A percentile compares a stretch with the other conserved stretches of the same genome.
Evolutionary conservation across 1,284 basidiomycete genomes (phyloP).

Genomic region (Somion occarium): DNA sequence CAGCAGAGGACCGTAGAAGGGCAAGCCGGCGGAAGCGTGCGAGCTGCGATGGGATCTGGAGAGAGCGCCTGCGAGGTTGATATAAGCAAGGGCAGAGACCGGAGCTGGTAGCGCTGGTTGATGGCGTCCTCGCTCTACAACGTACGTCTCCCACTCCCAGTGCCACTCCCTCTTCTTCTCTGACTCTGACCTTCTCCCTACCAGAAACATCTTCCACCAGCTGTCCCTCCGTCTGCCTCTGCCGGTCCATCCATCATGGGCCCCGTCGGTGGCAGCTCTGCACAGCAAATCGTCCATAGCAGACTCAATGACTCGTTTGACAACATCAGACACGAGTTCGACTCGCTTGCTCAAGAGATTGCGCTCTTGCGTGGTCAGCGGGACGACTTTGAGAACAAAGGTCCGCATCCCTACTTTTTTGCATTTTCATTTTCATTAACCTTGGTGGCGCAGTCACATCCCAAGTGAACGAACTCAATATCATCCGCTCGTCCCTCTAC

Average conservation of each 20-base stretch:
- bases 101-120: background rate
- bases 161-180: constrained; percentile 4
- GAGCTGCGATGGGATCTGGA: constrained; percentile 12
- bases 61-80: constrained; percentile 1
- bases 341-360: constrained; percentile 70
- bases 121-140: constrained; percentile 32
- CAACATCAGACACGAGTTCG: constrained; percentile 83
- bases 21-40: constrained; percentile 17
- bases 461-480: constrained; percentile 70
- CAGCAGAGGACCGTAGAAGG: constrained; percentile 16
- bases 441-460: constrained; percentile 43
- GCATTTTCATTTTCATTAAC: background rate
- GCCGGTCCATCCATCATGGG: constrained; percentile 29
- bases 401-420: constrained; percentile 38
- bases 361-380: constrained; percentile 68
- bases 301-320: constrained; percentile 82
- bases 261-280: constrained; percentile 20
- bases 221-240: constrained; percentile 30
- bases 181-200: constrained; percentile 21
- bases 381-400: constrained; percentile 88
- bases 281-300: constrained; percentile 26
- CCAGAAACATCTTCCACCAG: constrained; percentile 66
- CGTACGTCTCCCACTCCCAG: constrained; percentile 25
- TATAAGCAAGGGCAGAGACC: constrained; percentile 6
- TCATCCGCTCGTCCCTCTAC: constrained; percentile 72